These are phyloP conservation scores for Annulohypoxylon stygium DNA, from an alignment of 495 filamentous ascomycete species.

Conservation along the genomic window DNA sequence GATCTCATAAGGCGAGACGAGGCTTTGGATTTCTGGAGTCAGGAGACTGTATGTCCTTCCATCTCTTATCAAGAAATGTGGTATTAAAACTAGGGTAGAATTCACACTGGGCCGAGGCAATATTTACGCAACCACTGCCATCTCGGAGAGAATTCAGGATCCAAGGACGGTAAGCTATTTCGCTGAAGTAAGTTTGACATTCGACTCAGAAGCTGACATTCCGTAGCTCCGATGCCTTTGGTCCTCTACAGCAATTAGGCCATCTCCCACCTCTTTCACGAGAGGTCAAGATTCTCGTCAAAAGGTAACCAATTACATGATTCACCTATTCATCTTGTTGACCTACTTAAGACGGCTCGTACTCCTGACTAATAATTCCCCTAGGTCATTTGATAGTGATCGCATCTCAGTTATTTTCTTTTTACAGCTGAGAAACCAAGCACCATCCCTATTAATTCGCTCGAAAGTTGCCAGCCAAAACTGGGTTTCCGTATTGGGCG, in stretches of 20 bases:
- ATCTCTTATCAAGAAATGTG: background rate
- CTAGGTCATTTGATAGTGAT: slow-evolving; percentile 65
- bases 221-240: slow-evolving; percentile 59
- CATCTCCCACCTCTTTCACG: slow-evolving; percentile 53
- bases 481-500: slow-evolving; percentile 62
- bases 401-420: slow-evolving; percentile 63
- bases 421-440: slow-evolving; percentile 55
- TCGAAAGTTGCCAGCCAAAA: slow-evolving; percentile 55
- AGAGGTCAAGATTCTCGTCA: slow-evolving; percentile 64
- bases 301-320: slow-evolving; percentile 53
- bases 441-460: slow-evolving; percentile 59
- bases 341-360: background rate
- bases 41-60: slow-evolving; percentile 43
- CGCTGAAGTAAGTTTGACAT: background rate
- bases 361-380: slow-evolving; percentile 19
- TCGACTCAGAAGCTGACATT: slow-evolving; percentile 18
- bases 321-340: background rate
- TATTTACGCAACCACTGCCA: slow-evolving; percentile 66
- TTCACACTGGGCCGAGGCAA: slow-evolving; percentile 67
- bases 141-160: slow-evolving; percentile 63
- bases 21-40: slow-evolving; percentile 50
- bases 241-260: slow-evolving; percentile 49
- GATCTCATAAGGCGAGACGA: slow-evolving; percentile 49
- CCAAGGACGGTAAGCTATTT: slow-evolving; percentile 52
- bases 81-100: slow-evolving; percentile 43